These are phyloP conservation scores for Metschnikowia amazonensis DNA, from an alignment of 805 yeast genomes.

Conservation along the genomic window DNA sequence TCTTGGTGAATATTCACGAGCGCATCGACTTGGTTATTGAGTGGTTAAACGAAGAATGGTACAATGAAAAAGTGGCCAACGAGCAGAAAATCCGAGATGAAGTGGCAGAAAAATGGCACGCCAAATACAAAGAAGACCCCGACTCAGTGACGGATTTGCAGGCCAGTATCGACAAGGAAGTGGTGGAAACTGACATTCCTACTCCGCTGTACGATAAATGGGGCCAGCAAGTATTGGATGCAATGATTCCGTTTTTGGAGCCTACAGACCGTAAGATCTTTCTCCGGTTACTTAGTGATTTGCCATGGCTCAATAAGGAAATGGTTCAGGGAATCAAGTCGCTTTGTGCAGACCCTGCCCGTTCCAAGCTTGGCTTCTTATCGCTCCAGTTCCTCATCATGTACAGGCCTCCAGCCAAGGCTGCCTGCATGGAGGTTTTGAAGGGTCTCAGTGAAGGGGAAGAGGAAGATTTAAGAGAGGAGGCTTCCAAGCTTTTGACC, in stretches of 20 bases:
- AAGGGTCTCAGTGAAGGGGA: constrained; percentile 41
- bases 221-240: constrained; percentile 69
- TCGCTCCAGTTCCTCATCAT: constrained; percentile 77
- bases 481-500: constrained; percentile 42
- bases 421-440: constrained; percentile 47
- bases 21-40: constrained; percentile 74
- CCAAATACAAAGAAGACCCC: constrained; percentile 16
- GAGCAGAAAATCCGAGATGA: constrained; percentile 27
- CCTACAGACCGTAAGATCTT: constrained; percentile 74
- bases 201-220: constrained; percentile 62
- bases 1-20: constrained; percentile 65
- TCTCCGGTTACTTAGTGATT: constrained; percentile 78
- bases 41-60: constrained; percentile 97
- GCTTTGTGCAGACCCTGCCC: constrained; percentile 79
- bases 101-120: constrained; percentile 14
- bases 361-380: constrained; percentile 76
- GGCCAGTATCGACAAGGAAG: constrained; percentile 19
- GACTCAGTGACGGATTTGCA: constrained; percentile 13
- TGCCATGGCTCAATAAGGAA: constrained; percentile 67
- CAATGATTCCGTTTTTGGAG: constrained; percentile 81
- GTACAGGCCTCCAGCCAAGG: constrained; percentile 85
- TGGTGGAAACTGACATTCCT: constrained; percentile 15
- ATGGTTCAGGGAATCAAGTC: constrained; percentile 66
- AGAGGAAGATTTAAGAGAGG: constrained; percentile 49
- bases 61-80: constrained; percentile 47